phyloP scores from a whole-genome alignment of 225 moss, liverwort and hornwort genomes.

The Sphagnum contortum region DNA sequence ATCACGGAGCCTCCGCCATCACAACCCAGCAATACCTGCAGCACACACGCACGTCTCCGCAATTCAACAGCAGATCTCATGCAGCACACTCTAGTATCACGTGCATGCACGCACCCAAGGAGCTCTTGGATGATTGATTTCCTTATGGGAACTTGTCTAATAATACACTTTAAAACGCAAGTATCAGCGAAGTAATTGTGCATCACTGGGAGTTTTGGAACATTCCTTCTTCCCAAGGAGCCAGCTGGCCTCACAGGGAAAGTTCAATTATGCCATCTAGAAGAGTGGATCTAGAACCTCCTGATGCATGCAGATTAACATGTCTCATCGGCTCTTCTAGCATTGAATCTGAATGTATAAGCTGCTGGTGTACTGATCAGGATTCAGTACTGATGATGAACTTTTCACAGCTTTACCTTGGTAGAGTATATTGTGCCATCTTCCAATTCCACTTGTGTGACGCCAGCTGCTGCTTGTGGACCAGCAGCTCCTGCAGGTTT shows the following conservation, averaged over 20 bases:
- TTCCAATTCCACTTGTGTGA: constrained; percentile 46
- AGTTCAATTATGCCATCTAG: no score
- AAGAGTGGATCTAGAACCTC: no score
- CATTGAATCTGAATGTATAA: background rate
- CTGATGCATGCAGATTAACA: no score
- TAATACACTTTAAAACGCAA: no score
- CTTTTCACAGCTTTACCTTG: constrained; percentile 15
- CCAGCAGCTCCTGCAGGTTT: constrained; percentile 19
- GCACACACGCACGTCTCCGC: background rate
- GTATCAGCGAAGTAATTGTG: no score
- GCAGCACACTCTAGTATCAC: background rate
- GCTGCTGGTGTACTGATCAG: background rate
- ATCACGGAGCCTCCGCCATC: constrained; percentile 45
- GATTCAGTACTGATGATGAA: background rate
- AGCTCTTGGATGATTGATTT: background rate
- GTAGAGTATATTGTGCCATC: constrained; percentile 21
- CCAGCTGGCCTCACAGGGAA: no score
- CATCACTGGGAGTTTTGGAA: background rate
- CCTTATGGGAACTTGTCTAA: background rate
- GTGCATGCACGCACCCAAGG: background rate
- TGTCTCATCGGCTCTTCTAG: no score
- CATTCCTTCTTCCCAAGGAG: background rate
- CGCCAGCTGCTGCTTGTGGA: constrained; percentile 12
- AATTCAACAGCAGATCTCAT: background rate
- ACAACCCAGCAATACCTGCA: constrained; percentile 53